A percentile compares a stretch with the other conserved stretches of the same genome.
Evolutionary conservation across 2,329 filamentous ascomycete species (phyloP).

Genomic region (Arthrobotrys musiformis): DNA sequence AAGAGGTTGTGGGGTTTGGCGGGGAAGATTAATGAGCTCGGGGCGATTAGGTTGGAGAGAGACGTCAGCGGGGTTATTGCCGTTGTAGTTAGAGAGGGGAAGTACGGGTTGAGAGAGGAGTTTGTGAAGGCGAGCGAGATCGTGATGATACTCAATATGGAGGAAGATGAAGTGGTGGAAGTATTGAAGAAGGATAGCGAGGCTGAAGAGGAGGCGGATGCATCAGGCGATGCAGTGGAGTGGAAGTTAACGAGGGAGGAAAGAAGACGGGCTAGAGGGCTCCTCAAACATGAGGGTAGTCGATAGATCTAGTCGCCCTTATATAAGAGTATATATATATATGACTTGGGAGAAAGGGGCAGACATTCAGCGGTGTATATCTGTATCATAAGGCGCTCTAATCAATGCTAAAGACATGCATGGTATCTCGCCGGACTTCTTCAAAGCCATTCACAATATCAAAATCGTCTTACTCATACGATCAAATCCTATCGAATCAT

Average conservation of each 20-base stretch:
- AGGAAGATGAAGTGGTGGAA: constrained; percentile 94
- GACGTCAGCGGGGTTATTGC: constrained; percentile 81
- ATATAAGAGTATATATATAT: not conserved
- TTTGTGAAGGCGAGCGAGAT: constrained; percentile 83
- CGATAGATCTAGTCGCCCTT: constrained; percentile 15
- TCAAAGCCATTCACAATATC: not conserved
- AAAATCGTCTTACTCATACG: constrained; percentile 8
- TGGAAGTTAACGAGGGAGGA: constrained; percentile 81
- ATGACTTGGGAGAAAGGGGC: not conserved
- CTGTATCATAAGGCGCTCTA: constrained; percentile 10
- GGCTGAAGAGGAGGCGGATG: constrained; percentile 64
- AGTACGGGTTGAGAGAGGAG: constrained; percentile 80
- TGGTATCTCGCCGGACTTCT: not conserved
- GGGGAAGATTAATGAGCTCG: constrained; percentile 81
- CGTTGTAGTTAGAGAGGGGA: constrained; percentile 73
- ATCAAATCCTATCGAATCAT: not conserved
- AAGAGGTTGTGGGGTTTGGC: constrained; percentile 85
- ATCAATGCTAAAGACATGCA: constrained; percentile 2
- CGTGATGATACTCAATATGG: constrained; percentile 89
- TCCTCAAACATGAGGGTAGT: constrained; percentile 67
- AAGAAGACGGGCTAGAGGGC: constrained; percentile 75
- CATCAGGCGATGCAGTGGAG: constrained; percentile 69
- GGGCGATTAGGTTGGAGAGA: constrained; percentile 83
- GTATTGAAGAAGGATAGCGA: constrained; percentile 63
- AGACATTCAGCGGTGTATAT: constrained; percentile 1